phyloP scores from a whole-genome alignment of 805 yeast genomes.

The Cyberlindnera mrakii region DNA sequence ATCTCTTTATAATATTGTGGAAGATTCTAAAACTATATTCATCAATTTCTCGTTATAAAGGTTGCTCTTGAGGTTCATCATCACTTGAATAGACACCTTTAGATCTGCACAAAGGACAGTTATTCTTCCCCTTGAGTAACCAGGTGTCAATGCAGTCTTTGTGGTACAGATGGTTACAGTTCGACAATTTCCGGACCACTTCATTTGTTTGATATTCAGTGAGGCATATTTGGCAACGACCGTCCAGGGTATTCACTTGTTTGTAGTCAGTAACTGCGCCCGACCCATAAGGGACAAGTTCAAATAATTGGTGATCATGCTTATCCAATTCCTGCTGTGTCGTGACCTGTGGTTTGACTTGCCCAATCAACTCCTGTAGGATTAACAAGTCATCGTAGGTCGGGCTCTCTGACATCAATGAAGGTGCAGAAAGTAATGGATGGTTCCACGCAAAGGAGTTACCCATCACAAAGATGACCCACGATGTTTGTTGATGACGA shows the following conservation, averaged over 20 bases:
- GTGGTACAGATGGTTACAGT: constrained; percentile 50
- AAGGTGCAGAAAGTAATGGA: constrained; percentile 42
- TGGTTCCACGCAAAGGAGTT: constrained; percentile 45
- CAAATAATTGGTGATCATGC: constrained; percentile 32
- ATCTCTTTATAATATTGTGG: too few relatives aligned
- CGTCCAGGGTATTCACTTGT: constrained; percentile 3
- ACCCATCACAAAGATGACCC: constrained; percentile 61
- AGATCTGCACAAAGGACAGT: constrained; percentile 53
- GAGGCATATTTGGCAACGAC: constrained; percentile 46
- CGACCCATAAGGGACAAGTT: constrained; percentile 1
- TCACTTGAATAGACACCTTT: constrained; percentile 29
- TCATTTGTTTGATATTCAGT: constrained; percentile 42
- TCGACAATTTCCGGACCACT: constrained; percentile 35
- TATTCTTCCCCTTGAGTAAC: constrained; percentile 46
- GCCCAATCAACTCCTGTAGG: constrained; percentile 42
- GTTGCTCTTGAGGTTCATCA: not conserved
- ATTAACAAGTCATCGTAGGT: constrained; percentile 43
- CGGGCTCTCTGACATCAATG: constrained; percentile 43
- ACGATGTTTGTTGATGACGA: constrained; percentile 32
- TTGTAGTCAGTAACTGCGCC: not conserved
- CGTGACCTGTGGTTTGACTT: constrained; percentile 38
- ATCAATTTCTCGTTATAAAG: too few relatives aligned
- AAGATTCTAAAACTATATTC: too few relatives aligned
- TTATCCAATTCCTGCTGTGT: constrained; percentile 33
- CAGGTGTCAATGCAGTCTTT: constrained; percentile 52